Evolutionary conservation across 495 filamentous ascomycete genomes (phyloP), one percentile per base, ranked within the genome.

Genomic region (Neurospora sp.): DNA sequence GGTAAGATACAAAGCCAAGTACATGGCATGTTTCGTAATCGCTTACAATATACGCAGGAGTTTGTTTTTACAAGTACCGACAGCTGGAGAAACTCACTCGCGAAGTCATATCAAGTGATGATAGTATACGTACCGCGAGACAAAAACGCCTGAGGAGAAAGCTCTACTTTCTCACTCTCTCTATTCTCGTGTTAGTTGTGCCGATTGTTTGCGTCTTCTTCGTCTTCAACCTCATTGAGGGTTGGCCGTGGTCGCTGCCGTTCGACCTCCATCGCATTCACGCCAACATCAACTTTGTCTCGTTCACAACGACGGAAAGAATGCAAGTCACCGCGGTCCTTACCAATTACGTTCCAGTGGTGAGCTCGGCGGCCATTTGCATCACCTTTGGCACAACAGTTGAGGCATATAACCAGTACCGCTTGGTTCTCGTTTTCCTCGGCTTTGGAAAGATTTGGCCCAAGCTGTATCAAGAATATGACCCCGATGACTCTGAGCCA

Each of bases 311-410:
- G 0, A 88, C 88, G 11, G 76, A 84, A 72, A 84, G 88, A 38
- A 62, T 82, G 38, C 69, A 75, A 20, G 79, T 80, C 14, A 14
- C 72, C 0, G 82, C 90, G 18, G 80, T 88, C 73, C 88, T 93
- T 75, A 88, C 92, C 77, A 86, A 88, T 66, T 98, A 91, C 90
- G 87, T 92, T 42, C 82, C 89, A 10, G 85, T 93, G 70, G 83
- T 83, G 1, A 83, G 88, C 1, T 88, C 88, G 0, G 84, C 90
- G 66, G 74, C 90, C 69, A 84, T 93, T 16, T 93, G 96, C 75
- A 72, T 89, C 44, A 91, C 94, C 84, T 97, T 97, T 77, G 96
- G 96, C 39, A 87, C 91, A 18, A 94, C 92, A 18, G 84, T 83
- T 27, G 95, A 97, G 72, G 92, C 92, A 5, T 81, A 87, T n/a